Evolutionary conservation across 345 rosid genomes (phyloP).

Genomic region (Gossypium thurberi): DNA sequence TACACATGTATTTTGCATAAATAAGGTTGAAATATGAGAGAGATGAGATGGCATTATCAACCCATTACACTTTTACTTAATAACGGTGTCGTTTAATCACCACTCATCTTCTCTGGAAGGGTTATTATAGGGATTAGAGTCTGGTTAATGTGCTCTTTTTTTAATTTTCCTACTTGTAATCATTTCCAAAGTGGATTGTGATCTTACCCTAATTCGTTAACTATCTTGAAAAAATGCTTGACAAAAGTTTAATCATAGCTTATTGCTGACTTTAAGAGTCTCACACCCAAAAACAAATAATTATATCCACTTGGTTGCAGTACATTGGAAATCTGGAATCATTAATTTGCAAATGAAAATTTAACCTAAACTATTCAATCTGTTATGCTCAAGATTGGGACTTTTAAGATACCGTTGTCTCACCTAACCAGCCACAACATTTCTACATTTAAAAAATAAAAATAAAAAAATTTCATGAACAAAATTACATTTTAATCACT

Average conservation of each 20-base stretch:
- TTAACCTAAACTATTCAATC: constrained; percentile 1
- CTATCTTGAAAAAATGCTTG: constrained; percentile 18
- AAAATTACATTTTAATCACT: too few relatives aligned
- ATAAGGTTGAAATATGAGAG: constrained; percentile 4
- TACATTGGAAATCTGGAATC: constrained; percentile 19
- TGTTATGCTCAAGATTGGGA: constrained; percentile 22
- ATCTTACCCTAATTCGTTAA: constrained; percentile 31
- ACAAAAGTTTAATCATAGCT: constrained; percentile 33
- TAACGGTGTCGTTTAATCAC: background rate
- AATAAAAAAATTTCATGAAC: too few relatives aligned
- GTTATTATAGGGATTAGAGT: background rate
- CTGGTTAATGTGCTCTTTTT: constrained; percentile 8
- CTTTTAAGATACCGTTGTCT: constrained; percentile 9
- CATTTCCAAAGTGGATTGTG: constrained; percentile 18
- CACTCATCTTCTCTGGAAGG: background rate
- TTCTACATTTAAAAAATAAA: too few relatives aligned
- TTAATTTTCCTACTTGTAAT: constrained; percentile 19
- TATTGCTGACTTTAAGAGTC: constrained; percentile 34
- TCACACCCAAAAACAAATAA: constrained; percentile 12
- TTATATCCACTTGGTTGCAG: constrained; percentile 26
- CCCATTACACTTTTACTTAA: background rate
- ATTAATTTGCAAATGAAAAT: background rate
- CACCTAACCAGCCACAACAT: constrained; percentile 24
- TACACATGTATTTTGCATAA: background rate
- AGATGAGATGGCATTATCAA: background rate